phyloP scores from a whole-genome alignment of 2,329 filamentous ascomycete genomes.

The Apiospora saccharicola region DNA sequence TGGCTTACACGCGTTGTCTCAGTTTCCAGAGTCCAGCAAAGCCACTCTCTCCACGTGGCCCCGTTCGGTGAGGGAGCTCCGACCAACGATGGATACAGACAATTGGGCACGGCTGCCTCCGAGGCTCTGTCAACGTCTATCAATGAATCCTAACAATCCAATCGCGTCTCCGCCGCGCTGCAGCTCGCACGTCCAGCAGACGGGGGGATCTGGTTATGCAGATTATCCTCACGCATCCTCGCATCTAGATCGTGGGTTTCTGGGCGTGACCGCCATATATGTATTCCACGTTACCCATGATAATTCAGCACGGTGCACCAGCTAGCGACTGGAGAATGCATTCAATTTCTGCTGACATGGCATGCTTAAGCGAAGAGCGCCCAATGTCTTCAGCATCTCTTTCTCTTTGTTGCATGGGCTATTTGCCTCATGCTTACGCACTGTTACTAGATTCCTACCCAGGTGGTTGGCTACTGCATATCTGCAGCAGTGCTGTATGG shows the following conservation, averaged over 20 bases:
- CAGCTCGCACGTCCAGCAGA: not conserved
- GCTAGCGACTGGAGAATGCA: not conserved
- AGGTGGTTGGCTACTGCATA: not conserved
- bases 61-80: not conserved
- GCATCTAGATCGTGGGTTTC: not conserved
- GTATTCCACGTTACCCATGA: not conserved
- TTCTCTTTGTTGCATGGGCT: not conserved
- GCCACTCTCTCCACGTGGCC: slow-evolving; percentile 11
- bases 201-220: not conserved
- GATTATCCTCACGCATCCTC: not conserved
- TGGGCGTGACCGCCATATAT: not conserved
- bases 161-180: not conserved
- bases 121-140: not conserved
- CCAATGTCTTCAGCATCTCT: not conserved
- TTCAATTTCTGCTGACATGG: not conserved
- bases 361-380: not conserved
- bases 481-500: not conserved
- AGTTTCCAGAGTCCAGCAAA: not conserved
- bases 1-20: not conserved
- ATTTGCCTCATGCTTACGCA: not conserved
- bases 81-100: not conserved
- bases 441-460: not conserved
- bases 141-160: not conserved
- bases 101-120: not conserved
- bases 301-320: not conserved